Conservation (phyloP, 768 basidiomycete genomes). For the Coprinopsis cinerea region DNA sequence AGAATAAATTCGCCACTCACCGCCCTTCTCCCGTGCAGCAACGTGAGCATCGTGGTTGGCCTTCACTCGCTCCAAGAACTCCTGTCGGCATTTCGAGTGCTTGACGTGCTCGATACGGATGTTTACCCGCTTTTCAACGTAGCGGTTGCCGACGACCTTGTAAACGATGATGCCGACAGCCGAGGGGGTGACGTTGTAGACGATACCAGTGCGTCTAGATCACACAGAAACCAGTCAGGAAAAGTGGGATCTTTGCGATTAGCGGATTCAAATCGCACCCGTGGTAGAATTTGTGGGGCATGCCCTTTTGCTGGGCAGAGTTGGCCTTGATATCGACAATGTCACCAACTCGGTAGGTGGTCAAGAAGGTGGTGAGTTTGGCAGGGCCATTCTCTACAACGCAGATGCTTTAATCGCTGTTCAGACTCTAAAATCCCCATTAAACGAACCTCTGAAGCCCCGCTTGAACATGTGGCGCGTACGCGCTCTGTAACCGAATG, state of each 20-base stretch:
- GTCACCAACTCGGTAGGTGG: conserved; percentile 92
- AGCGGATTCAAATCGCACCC: conserved; percentile 54
- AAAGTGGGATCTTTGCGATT: too few species aligned
- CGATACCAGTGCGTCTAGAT: conserved; percentile 87
- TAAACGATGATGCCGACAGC: conserved; percentile 96
- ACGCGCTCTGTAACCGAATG: conserved; percentile 99
- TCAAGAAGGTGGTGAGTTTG: conserved; percentile 88
- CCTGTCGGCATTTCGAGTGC: conserved; percentile 97
- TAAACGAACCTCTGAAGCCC: conserved; percentile 86
- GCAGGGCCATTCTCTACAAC: conserved; percentile 81
- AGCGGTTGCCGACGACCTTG: conserved; percentile 98
- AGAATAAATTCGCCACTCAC: conserved; percentile 40
- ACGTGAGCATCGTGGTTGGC: conserved; percentile 77
- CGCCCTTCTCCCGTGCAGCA: conserved; percentile 87
- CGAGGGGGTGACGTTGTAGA: conserved; percentile 95
- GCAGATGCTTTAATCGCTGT: too few species aligned
- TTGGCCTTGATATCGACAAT: conserved; percentile 99
- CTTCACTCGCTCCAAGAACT: conserved; percentile 96
- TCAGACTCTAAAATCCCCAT: conserved; percentile 6
- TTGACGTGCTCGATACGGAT: conserved; percentile 91
- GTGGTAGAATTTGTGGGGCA: conserved; percentile 99
- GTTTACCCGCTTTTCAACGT: conserved; percentile 99
- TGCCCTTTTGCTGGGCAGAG: conserved; percentile 98
- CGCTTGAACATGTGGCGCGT: conserved; percentile 99
- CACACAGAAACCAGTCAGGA: too few species aligned